Percentiles rank a stretch among this genome's conserved stretches.
These are phyloP conservation scores for Entamoeba invadens DNA, from an alignment of 208 protist species.

Conservation along the genomic window DNA sequence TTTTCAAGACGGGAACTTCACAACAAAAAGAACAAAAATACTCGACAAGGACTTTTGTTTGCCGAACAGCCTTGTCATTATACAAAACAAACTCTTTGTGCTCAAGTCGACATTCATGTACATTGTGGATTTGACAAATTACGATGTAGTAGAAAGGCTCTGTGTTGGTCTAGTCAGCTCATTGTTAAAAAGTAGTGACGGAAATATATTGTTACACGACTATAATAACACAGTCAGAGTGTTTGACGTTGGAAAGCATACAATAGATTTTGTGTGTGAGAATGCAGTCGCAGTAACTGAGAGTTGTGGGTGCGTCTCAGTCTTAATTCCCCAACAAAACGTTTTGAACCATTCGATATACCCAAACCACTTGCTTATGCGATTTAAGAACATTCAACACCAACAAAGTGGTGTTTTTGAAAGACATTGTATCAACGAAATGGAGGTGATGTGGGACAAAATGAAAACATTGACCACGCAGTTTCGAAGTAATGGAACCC, in stretches of 20 bases:
- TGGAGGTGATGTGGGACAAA: no score
- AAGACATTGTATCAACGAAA: no score
- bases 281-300: background rate
- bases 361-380: background rate
- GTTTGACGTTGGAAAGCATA: background rate
- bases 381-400: no score
- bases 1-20: background rate
- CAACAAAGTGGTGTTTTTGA: no score
- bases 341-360: background rate
- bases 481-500: no score
- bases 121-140: background rate
- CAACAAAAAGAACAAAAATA: background rate
- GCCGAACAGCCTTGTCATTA: background rate
- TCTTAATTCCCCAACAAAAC: background rate
- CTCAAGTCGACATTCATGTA: background rate
- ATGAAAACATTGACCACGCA: no score
- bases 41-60: background rate
- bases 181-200: background rate
- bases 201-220: background rate
- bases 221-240: background rate
- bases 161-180: background rate
- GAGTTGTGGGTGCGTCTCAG: background rate
- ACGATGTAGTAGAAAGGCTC: background rate
- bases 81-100: background rate
- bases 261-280: background rate